These are phyloP conservation scores for Nematodospora valgi DNA, from an alignment of 805 yeast genomes.

Conservation along the genomic window DNA sequence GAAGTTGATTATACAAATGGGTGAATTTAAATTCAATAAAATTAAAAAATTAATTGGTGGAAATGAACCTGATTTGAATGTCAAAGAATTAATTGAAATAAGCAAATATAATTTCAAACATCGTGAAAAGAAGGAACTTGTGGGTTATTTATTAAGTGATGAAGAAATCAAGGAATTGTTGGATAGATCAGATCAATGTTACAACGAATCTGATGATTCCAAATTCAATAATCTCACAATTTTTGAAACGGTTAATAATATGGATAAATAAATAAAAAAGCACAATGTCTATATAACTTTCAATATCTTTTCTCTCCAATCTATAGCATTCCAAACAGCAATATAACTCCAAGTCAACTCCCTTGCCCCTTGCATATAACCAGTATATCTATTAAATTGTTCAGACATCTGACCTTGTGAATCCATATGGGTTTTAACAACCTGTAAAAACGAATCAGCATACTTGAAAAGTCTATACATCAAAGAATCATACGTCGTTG, in stretches of 20 bases:
- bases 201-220: constrained; percentile 15
- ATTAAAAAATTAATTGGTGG: constrained; percentile 18
- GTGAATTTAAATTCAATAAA: constrained; percentile 32
- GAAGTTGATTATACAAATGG: constrained; percentile 53
- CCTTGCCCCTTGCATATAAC: constrained; percentile 84
- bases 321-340: constrained; percentile 64
- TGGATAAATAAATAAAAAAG: constrained; percentile 19
- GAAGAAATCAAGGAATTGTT: constrained; percentile 42
- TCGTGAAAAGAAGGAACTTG: constrained; percentile 5
- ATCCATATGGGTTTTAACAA: constrained; percentile 58
- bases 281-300: constrained; percentile 1
- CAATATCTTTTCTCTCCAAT: constrained; percentile 48
- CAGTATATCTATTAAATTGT: constrained; percentile 78
- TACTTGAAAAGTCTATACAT: constrained; percentile 46
- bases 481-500: constrained; percentile 45
- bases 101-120: constrained; percentile 16
- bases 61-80: constrained; percentile 15
- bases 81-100: constrained; percentile 19
- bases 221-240: constrained; percentile 28
- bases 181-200: constrained; percentile 32
- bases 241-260: constrained; percentile 36
- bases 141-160: constrained; percentile 15
- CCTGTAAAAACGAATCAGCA: constrained; percentile 65
- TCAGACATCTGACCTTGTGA: constrained; percentile 77
- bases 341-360: constrained; percentile 91